These are phyloP conservation scores for Hymenoscyphus infarciens DNA, from an alignment of 2,329 filamentous ascomycete species.

Conservation along the genomic window DNA sequence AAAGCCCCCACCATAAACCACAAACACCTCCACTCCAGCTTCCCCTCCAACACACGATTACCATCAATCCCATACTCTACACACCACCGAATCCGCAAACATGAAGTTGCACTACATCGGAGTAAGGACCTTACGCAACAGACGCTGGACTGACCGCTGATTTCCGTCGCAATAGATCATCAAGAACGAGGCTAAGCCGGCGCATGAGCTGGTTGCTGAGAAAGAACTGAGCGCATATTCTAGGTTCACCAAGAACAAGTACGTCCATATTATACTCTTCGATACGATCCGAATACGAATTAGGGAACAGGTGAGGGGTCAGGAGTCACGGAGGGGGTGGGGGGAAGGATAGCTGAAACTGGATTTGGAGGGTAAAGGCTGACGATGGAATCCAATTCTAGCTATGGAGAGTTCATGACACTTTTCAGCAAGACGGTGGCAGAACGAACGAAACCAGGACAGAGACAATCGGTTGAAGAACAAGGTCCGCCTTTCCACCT, in stretches of 20 bases:
- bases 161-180: constrained; percentile 59
- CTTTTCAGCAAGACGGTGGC: constrained; percentile 85
- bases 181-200: constrained; percentile 73
- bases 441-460: constrained; percentile 75
- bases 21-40: neutral
- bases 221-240: constrained; percentile 76
- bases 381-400: constrained; percentile 20
- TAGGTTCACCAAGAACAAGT: constrained; percentile 74
- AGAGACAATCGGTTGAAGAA: constrained; percentile 82
- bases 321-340: neutral
- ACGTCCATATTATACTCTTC: constrained; percentile 28
- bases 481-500: constrained; percentile 50
- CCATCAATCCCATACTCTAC: neutral
- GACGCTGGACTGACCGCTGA: constrained; percentile 27
- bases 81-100: constrained; percentile 38
- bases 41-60: neutral
- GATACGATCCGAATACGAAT: neutral
- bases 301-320: neutral
- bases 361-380: constrained; percentile 13
- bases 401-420: constrained; percentile 67
- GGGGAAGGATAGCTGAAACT: neutral
- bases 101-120: constrained; percentile 91
- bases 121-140: constrained; percentile 45
- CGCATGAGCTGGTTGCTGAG: constrained; percentile 72
- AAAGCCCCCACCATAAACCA: constrained; percentile 5